Evolutionary conservation across 2,329 filamentous ascomycete genomes (phyloP), one percentile per base, ranked within the genome.

Genomic region (Stachybotrys chlorohalonatus): DNA sequence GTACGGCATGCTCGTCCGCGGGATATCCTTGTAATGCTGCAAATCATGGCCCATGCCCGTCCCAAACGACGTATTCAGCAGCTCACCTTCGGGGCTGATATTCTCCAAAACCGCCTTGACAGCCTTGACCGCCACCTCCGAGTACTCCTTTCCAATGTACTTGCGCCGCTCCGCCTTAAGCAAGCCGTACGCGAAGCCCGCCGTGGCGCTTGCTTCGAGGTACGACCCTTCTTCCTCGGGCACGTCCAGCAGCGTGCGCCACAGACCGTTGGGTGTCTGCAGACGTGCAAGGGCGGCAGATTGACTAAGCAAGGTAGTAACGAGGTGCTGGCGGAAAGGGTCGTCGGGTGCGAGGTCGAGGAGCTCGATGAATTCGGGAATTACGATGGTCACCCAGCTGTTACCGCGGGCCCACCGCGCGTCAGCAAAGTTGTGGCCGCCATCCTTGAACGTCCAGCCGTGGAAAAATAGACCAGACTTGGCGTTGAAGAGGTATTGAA

Each of bases 181-280:
- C 31, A 92, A 86, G 1, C 89, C 89, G 61, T 88, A 92, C 1
- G 88, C 88, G 59, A 93, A 92, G 0, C 89, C 89, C 0, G 89
- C 89, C 1, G 88, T 90, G 2, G 89, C 89, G 49, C 86, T 90
- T 13, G 87, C 81, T 69, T 93, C 89, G 2, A 84, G 73, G 60
- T 93, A 92, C 5, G 86, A 90, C 2, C 87, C 87, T 54, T 87
- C 80, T 3, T 72, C 73, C 57, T 82, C 79, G 0, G 83, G 71
- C 11, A 87, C 74, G 62, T 92, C 86, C 1, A 93, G 76, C 8
- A 93, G 73, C 1, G 89, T 93, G 45, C 85, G 77, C 88, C 88
- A 93, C 54, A 88, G 76, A 0, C 89, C 88, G 7, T 77, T 80
- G 0, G 72, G 58, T 7, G 74, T 72, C 69, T 93, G 89, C 15